Evolutionary conservation across 805 yeast species (phyloP).

Genomic region (Diddensiella caesifluorescens): DNA sequence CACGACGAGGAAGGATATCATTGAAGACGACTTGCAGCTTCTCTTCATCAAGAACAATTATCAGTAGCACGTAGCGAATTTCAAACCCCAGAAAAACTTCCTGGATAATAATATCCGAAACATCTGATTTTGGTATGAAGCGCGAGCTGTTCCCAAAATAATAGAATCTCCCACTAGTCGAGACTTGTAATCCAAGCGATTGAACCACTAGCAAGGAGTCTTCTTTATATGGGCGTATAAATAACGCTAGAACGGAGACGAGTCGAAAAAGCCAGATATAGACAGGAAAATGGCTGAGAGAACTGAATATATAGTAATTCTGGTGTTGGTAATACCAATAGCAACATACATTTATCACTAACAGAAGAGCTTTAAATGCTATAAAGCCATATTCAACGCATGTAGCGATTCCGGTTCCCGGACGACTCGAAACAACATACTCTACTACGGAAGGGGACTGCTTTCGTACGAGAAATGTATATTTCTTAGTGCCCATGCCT

Average conservation of each 20-base stretch:
- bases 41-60: constrained; percentile 43
- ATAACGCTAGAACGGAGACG: constrained; percentile 10
- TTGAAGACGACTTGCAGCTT: constrained; percentile 32
- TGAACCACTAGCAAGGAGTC: constrained; percentile 41
- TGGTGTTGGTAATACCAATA: too few relatives aligned
- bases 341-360: neutral
- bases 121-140: constrained; percentile 52
- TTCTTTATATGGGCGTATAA: constrained; percentile 17
- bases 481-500: constrained; percentile 1
- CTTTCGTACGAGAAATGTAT: constrained; percentile 4
- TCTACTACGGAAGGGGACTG: constrained; percentile 12
- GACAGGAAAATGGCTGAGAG: too few relatives aligned
- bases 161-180: constrained; percentile 31
- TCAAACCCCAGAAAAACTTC: constrained; percentile 70
- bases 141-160: constrained; percentile 25
- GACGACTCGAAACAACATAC: constrained; percentile 5
- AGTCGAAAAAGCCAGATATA: too few relatives aligned
- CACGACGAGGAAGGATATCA: constrained; percentile 16
- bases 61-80: constrained; percentile 59
- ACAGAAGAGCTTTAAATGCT: neutral
- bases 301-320: too few relatives aligned
- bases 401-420: neutral
- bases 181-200: constrained; percentile 45
- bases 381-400: neutral
- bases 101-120: constrained; percentile 64